Conservation (phyloP, 2,329 filamentous ascomycete species). For the Exophiala sp. region DNA sequence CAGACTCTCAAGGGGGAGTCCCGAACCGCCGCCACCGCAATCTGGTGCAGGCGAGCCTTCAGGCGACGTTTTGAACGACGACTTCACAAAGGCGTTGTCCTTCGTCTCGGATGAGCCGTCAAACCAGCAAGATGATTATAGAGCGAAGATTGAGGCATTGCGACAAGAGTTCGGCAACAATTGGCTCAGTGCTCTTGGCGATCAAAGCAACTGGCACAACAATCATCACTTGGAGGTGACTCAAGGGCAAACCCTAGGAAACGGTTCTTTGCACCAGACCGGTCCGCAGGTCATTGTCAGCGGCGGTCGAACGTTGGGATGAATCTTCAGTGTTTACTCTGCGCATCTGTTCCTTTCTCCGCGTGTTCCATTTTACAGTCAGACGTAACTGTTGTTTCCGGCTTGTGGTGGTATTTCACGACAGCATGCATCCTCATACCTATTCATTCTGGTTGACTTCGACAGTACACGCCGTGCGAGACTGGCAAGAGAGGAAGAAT, state of each 20-base stretch:
- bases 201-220: conserved; percentile 55
- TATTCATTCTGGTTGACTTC: conserved; percentile 18
- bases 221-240: conserved; percentile 24
- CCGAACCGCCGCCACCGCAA: conserved; percentile 49
- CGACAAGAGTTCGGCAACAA: conserved; percentile 78
- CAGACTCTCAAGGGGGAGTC: conserved; percentile 18
- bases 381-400: conserved; percentile 11
- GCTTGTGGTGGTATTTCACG: conserved; percentile 8
- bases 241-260: conserved; percentile 25
- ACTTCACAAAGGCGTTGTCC: conserved; percentile 10
- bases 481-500: conserved; percentile 1
- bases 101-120: conserved; percentile 9
- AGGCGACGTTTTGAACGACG: conserved; percentile 12
- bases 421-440: conserved; percentile 19
- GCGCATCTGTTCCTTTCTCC: neutral
- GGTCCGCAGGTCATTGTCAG: conserved; percentile 39
- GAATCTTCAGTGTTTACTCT: conserved; percentile 9
- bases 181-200: conserved; percentile 79
- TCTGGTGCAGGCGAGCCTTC: conserved; percentile 36
- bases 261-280: conserved; percentile 30
- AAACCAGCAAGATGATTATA: conserved; percentile 60
- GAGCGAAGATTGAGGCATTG: conserved; percentile 79
- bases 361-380: conserved; percentile 1
- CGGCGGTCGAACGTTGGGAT: conserved; percentile 37
- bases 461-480: conserved; percentile 4